These are phyloP conservation scores for Globisporangium barbulae DNA, from an alignment of 352 stramenopile genomes.

Conservation along the genomic window DNA sequence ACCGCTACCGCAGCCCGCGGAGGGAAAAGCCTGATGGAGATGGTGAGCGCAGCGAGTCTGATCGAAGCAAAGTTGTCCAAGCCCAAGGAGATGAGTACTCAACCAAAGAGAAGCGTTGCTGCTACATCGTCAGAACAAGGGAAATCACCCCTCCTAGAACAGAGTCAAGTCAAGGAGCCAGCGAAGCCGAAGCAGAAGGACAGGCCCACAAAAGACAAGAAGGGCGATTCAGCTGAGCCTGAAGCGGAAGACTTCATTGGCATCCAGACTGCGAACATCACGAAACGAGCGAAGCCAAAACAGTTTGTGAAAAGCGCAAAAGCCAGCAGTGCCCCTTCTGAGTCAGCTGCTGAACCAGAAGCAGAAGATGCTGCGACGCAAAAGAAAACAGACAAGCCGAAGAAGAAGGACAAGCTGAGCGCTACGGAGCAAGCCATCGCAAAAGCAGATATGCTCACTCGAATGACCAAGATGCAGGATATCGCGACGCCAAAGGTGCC, in stretches of 20 bases:
- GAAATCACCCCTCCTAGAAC: not conserved
- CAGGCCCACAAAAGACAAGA: not conserved
- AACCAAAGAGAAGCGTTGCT: conserved; percentile 1
- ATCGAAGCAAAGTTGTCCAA: conserved; percentile 10
- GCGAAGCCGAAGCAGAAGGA: not conserved
- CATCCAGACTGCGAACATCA: conserved; percentile 16
- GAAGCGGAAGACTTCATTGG: conserved; percentile 15
- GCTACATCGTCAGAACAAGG: not conserved
- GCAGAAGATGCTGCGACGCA: not conserved
- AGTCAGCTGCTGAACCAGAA: conserved; percentile 4
- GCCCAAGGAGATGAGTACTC: conserved; percentile 2
- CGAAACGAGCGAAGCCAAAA: conserved; percentile 15
- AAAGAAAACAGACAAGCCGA: conserved; percentile 11
- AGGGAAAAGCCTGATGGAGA: conserved; percentile 21
- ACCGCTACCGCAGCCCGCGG: not conserved
- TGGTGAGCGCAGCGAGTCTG: conserved; percentile 13
- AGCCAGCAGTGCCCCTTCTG: not conserved
- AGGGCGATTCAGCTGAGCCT: not conserved
- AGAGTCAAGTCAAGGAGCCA: conserved; percentile 4
- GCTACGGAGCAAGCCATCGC: conserved; percentile 41
- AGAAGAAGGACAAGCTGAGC: conserved; percentile 30
- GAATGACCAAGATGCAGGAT: conserved; percentile 54
- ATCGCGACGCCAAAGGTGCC: conserved; percentile 62
- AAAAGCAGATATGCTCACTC: conserved; percentile 47
- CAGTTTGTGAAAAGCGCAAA: not conserved